Conservation (phyloP, 2,329 filamentous ascomycete species). For the Talaromyces rugulosus region DNA sequence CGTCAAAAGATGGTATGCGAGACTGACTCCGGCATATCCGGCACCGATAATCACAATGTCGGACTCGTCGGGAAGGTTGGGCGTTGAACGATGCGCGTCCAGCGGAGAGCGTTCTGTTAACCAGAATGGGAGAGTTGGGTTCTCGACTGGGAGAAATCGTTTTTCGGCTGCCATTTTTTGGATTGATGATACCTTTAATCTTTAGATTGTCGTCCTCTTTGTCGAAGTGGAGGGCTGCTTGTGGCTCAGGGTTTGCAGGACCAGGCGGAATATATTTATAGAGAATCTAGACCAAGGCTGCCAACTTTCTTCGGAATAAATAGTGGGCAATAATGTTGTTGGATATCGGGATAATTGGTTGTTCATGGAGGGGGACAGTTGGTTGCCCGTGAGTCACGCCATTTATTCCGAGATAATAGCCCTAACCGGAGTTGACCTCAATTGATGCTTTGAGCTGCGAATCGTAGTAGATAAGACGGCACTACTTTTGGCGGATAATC, state of each 20-base stretch:
- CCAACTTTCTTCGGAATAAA: not conserved
- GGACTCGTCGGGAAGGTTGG: constrained; percentile 34
- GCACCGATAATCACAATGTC: constrained; percentile 48
- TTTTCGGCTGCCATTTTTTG: not conserved
- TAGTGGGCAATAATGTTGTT: not conserved
- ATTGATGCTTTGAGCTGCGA: not conserved
- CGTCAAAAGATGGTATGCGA: constrained; percentile 40
- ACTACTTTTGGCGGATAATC: not conserved
- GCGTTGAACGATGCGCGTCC: constrained; percentile 36
- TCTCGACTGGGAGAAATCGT: constrained; percentile 5
- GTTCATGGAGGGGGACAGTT: not conserved
- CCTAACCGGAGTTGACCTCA: not conserved
- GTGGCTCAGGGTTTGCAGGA: no score
- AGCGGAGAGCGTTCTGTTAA: constrained; percentile 35
- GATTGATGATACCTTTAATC: not conserved
- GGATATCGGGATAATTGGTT: not conserved
- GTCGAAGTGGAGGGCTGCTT: not conserved
- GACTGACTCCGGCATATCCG: constrained; percentile 44
- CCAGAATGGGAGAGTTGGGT: constrained; percentile 36
- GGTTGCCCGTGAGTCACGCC: not conserved
- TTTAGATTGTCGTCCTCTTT: not conserved
- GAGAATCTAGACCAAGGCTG: not conserved
- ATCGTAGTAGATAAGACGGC: not conserved
- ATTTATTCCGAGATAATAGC: not conserved
- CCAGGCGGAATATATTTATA: not conserved